Base-by-base conservation (phyloP, 352 stramenopile genomes). In the Globisporangium nodosum region DNA sequence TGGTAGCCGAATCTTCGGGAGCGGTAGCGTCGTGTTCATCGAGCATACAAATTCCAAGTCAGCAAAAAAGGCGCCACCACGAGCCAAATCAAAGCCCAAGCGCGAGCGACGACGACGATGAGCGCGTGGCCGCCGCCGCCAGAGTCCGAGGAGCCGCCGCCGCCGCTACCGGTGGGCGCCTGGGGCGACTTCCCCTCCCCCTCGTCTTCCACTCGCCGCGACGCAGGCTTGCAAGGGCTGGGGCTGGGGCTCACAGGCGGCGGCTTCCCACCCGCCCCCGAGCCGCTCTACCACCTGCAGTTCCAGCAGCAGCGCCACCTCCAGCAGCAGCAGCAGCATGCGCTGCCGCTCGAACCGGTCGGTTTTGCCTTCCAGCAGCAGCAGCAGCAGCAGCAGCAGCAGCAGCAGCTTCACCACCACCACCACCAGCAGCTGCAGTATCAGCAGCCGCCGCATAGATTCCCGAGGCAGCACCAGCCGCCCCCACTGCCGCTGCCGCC, bases 231-330 rank as follows among this genome's bases (percentile, higher is more conserved):
- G 15, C 13, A 6, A 9, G 39, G 39, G 16, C 5, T 20, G 3
- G 40, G 40, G 40, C 13, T 46, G 13, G 40, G 13, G 20, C 15
- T 46, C 13, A 15, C 11, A 12, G 33, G 37, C 11, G 37, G 8
- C 7, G 37, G 37, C 37, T 42, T 42, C 37, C 37, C 37, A 11
- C 37, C 40, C 11, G 11, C 39, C n/a, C 7, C 54, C 2, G n/a
- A 63, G 42, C 33, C 61, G 42, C 50, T 74, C 18, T 81, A 81
- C 49, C 73, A 81, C 45, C 54, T 78, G 2, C 73, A 81, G 54
- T 66, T 74, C 20, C 71, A 80, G 57, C 71, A 77, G 49, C 72
- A 74, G 52, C 59, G 72, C 5, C 69, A 81, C 31, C 61, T 48
- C 4, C 60, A 68, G 31, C 65, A 65, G 8, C 72, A 75, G 21